Conservation (phyloP, 345 rosid genomes). For the Laguncularia racemosa region DNA sequence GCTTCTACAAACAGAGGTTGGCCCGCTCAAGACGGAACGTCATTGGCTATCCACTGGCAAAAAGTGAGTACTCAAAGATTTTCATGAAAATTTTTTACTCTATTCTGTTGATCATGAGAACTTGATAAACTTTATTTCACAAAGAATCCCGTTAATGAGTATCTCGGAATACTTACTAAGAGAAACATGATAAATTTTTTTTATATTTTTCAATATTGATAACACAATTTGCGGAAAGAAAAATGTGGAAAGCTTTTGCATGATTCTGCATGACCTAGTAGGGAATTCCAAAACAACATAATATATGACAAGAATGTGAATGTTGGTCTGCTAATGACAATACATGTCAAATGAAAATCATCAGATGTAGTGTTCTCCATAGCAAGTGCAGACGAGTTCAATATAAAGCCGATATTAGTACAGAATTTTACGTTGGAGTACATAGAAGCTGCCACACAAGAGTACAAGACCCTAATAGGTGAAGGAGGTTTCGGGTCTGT, state of each 20-base stretch:
- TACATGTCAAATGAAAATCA: slow-evolving; percentile 5
- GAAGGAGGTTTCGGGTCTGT: slow-evolving; percentile 58
- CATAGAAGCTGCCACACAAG: slow-evolving; percentile 40
- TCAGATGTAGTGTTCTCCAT: slow-evolving; percentile 50
- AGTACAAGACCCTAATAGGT: slow-evolving; percentile 35
- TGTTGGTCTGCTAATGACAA: slow-evolving; percentile 7
- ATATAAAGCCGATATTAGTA: slow-evolving; percentile 35
- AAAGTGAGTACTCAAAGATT: slow-evolving; percentile 32
- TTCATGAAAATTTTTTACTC: not conserved
- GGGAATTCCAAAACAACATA: not conserved
- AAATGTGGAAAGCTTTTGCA: not conserved
- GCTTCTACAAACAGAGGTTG: slow-evolving; percentile 21
- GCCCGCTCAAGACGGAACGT: slow-evolving; percentile 13
- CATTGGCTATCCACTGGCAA: slow-evolving; percentile 21
- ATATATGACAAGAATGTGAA: not conserved
- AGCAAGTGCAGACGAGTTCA: slow-evolving; percentile 24
- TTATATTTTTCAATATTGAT: too few relatives aligned
- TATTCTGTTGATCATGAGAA: not conserved
- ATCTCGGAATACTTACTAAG: too few relatives aligned
- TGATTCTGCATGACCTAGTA: not conserved
- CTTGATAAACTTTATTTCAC: not conserved
- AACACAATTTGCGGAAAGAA: not conserved
- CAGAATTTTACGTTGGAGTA: slow-evolving; percentile 31
- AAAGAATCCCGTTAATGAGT: too few relatives aligned
- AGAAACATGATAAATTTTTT: too few relatives aligned